A percentile compares a stretch with the other conserved stretches of the same genome.
These are phyloP conservation scores for Magnusiomyces ingens DNA, from an alignment of 1,139 yeast species.

Conservation along the genomic window DNA sequence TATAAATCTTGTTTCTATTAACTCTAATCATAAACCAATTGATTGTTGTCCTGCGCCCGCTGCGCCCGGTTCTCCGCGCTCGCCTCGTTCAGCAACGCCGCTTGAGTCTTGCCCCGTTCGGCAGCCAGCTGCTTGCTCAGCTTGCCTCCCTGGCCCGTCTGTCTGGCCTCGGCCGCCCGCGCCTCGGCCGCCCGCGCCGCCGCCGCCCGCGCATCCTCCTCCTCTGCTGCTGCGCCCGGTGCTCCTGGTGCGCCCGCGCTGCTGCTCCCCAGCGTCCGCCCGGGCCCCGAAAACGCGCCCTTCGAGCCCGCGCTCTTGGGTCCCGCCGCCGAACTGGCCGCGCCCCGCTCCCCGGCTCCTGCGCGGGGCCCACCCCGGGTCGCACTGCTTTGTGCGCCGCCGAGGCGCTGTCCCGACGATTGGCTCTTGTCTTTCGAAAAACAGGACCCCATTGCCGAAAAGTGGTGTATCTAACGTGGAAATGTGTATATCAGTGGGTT, in stretches of 20 bases:
- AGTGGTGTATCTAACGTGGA: not conserved
- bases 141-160: conserved; percentile 5
- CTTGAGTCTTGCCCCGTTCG: conserved; percentile 11
- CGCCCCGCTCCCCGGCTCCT: too few species aligned
- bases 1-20: not conserved
- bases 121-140: conserved; percentile 14
- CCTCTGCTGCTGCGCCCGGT: not conserved
- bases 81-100: conserved; percentile 9
- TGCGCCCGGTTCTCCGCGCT: conserved; percentile 3
- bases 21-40: conserved; percentile 12
- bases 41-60: conserved; percentile 1
- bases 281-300: conserved; percentile 8
- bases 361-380: not conserved
- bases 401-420: not conserved
- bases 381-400: not conserved
- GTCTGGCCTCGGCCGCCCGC: conserved; percentile 15
- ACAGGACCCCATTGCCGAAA: not conserved
- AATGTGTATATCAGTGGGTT: not conserved
- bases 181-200: conserved; percentile 17
- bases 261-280: conserved; percentile 7
- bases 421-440: not conserved
- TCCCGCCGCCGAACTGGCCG: not conserved
- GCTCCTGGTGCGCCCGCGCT: not conserved
- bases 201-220: conserved; percentile 12
- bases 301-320: not conserved